Conservation (phyloP, 306 rosid genomes). For the Trifolium fragiferum region DNA sequence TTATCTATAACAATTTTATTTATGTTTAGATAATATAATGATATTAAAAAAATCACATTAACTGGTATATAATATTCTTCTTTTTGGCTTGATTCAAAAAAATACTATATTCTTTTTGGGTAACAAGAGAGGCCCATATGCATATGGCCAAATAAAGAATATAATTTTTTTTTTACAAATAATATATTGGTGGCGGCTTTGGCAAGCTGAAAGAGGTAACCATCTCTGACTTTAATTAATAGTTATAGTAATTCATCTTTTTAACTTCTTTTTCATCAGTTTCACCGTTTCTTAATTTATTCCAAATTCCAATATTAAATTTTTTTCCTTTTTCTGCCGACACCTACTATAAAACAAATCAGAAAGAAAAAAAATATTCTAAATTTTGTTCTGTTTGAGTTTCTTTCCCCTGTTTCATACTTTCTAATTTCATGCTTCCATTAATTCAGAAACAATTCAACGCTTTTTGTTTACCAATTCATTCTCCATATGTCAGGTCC, state of each 20-base stretch:
- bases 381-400: not conserved
- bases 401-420: not conserved
- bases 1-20: too few species aligned
- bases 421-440: slow-evolving; percentile 39
- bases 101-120: too few species aligned
- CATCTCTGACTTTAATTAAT: slow-evolving; percentile 36
- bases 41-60: too few species aligned
- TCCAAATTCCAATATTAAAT: not conserved
- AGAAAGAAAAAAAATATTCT: not conserved
- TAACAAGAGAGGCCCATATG: too few species aligned
- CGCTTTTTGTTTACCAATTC: slow-evolving; percentile 12
- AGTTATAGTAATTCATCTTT: too few species aligned
- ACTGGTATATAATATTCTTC: too few species aligned
- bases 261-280: not conserved
- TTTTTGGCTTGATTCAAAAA: too few species aligned
- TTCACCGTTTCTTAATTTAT: slow-evolving; percentile 9
- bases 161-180: not conserved
- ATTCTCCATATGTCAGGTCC: slow-evolving; percentile 73
- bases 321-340: slow-evolving; percentile 41
- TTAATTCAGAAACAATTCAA: not conserved
- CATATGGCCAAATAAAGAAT: too few species aligned
- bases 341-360: slow-evolving; percentile 3
- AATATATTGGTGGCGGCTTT: not conserved
- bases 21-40: too few species aligned
- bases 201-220: slow-evolving; percentile 25